These are phyloP conservation scores for Penicillium sp. DNA, from an alignment of 2,329 filamentous ascomycete genomes.

Conservation along the genomic window DNA sequence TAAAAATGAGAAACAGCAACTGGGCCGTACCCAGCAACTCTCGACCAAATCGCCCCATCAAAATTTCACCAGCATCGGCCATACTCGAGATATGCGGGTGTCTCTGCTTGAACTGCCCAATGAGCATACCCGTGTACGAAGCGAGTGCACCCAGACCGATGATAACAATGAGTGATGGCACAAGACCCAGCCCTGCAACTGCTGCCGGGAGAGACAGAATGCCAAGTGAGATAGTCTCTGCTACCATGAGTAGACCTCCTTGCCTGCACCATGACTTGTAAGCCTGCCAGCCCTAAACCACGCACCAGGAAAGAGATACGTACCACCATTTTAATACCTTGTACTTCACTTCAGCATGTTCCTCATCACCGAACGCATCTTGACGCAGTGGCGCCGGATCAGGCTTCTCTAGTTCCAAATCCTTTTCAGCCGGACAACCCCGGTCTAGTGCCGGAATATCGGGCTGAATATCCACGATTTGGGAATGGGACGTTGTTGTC, in stretches of 20 bases:
- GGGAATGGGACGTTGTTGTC: too few species aligned
- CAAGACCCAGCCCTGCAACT: constrained; percentile 17
- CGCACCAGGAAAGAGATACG: not conserved
- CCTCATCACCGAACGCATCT: constrained; percentile 19
- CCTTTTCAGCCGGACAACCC: too few species aligned
- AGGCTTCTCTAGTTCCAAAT: too few species aligned
- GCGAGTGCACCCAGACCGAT: constrained; percentile 55
- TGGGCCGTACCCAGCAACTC: constrained; percentile 64
- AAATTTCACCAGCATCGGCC: constrained; percentile 64
- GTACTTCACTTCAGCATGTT: constrained; percentile 19
- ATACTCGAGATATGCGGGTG: constrained; percentile 65
- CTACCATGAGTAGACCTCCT: constrained; percentile 14
- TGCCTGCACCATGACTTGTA: not conserved
- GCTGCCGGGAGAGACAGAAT: constrained; percentile 19
- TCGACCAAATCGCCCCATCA: constrained; percentile 55
- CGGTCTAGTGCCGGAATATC: too few species aligned
- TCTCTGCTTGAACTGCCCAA: constrained; percentile 57
- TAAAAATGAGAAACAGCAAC: constrained; percentile 64
- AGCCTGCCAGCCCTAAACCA: too few species aligned
- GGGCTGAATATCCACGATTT: too few species aligned
- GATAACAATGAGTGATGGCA: constrained; percentile 48
- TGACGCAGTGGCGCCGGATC: not conserved
- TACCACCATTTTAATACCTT: constrained; percentile 24
- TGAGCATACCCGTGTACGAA: constrained; percentile 59
- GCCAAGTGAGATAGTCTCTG: constrained; percentile 21